Percentiles rank a stretch among this genome's conserved stretches.
Conservation (phyloP, 306 rosid genomes). For the Canavalia gladiata region DNA sequence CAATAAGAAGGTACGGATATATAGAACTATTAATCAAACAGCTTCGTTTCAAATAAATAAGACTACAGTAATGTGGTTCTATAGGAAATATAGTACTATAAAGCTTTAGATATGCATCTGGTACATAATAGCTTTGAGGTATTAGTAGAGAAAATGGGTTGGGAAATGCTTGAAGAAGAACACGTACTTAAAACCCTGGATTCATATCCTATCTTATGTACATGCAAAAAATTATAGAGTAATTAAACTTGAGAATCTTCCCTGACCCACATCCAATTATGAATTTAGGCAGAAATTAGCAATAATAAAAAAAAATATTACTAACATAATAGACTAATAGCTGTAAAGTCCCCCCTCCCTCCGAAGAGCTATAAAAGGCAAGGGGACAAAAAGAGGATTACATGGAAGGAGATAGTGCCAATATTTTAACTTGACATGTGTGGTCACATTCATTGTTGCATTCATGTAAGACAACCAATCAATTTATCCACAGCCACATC, state of each 20-base stretch:
- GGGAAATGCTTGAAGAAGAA: not conserved
- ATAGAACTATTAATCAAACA: not conserved
- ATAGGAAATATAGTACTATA: not conserved
- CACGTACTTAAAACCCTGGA: not conserved
- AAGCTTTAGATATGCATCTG: not conserved
- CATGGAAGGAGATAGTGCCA: constrained; percentile 57
- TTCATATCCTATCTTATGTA: not conserved
- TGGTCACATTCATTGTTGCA: constrained; percentile 67
- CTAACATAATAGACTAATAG: constrained; percentile 46
- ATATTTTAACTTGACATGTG: constrained; percentile 56
- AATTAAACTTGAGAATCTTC: constrained; percentile 20
- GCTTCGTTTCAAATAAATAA: not conserved
- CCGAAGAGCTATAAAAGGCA: constrained; percentile 45
- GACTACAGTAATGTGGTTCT: not conserved
- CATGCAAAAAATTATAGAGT: constrained; percentile 31
- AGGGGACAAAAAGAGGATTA: constrained; percentile 66
- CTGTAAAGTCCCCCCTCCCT: not conserved
- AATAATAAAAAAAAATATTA: constrained; percentile 28
- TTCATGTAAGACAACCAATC: constrained; percentile 70
- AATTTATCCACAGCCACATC: constrained; percentile 55
- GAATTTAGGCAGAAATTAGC: constrained; percentile 7
- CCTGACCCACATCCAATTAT: constrained; percentile 27
- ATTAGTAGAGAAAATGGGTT: not conserved
- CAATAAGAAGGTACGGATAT: not conserved
- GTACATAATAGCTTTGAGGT: not conserved